Evolutionary conservation across 192 early-diverging fungal genomes (phyloP).

Genomic region (Coemansia sp.): DNA sequence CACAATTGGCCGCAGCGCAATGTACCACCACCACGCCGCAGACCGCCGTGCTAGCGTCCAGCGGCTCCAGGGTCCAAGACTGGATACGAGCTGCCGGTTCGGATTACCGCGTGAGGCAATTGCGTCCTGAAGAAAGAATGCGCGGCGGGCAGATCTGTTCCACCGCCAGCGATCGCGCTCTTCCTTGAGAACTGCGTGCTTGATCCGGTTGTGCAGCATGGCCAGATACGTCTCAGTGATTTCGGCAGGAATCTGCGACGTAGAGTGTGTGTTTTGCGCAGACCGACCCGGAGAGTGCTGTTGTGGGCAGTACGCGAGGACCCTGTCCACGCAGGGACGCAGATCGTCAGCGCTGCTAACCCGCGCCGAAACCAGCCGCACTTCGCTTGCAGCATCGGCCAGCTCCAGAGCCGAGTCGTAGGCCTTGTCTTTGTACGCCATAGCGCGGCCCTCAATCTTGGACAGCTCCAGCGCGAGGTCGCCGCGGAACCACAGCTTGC

Average conservation of each 20-base stretch:
- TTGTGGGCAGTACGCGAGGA: conserved; percentile 60
- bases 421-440: conserved; percentile 73
- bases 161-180: conserved; percentile 82
- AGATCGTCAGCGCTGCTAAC: conserved; percentile 53
- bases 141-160: conserved; percentile 69
- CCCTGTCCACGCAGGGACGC: conserved; percentile 61
- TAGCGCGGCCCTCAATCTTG: conserved; percentile 66
- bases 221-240: conserved; percentile 68
- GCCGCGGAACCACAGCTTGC: conserved; percentile 78
- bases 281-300: conserved; percentile 1
- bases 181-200: conserved; percentile 65
- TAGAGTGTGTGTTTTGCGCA: neutral
- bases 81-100: conserved; percentile 62
- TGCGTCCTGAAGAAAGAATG: conserved; percentile 83
- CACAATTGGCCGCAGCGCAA: conserved; percentile 66
- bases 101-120: conserved; percentile 65
- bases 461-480: conserved; percentile 62
- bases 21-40: conserved; percentile 83
- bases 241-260: conserved; percentile 48
- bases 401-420: conserved; percentile 85
- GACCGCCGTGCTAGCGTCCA: conserved; percentile 41
- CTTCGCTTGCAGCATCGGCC: conserved; percentile 57
- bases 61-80: conserved; percentile 53
- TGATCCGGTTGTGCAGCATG: conserved; percentile 68
- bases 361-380: conserved; percentile 32